These are phyloP conservation scores for Cryptococcus maquisensis DNA, from an alignment of 1,284 basidiomycete species.

Conservation along the genomic window DNA sequence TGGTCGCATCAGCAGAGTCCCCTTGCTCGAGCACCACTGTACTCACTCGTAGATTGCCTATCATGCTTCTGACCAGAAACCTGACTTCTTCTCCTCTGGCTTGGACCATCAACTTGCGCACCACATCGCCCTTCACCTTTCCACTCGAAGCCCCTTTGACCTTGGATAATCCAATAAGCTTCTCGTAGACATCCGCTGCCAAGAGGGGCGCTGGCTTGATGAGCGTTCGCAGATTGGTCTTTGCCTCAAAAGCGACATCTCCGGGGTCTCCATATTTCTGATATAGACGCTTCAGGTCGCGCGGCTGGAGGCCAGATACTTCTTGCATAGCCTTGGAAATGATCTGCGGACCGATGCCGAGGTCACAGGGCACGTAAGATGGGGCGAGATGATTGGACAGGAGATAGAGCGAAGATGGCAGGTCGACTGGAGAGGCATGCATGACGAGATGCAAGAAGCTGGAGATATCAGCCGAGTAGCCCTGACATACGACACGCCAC, in stretches of 20 bases:
- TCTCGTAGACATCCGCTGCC: conserved; percentile 61
- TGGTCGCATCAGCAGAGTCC: conserved; percentile 2
- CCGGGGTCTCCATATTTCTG: conserved; percentile 62
- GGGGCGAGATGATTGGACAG: conserved; percentile 81
- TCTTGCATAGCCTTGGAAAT: conserved; percentile 76
- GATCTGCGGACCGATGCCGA: conserved; percentile 70
- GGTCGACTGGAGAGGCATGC: conserved; percentile 62
- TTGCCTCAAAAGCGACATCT: conserved; percentile 79
- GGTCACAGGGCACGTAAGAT: conserved; percentile 67
- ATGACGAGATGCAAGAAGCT: conserved; percentile 64
- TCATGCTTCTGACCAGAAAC: conserved; percentile 75
- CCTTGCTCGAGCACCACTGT: background rate
- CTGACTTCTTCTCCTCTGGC: conserved; percentile 82
- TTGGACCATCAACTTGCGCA: conserved; percentile 76
- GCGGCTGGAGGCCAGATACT: conserved; percentile 69
- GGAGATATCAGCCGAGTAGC: background rate
- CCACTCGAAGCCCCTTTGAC: conserved; percentile 70
- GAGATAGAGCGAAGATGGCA: conserved; percentile 80
- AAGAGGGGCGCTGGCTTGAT: conserved; percentile 67
- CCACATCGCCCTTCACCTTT: conserved; percentile 70
- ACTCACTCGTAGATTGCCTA: conserved; percentile 70
- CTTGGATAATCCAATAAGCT: conserved; percentile 61
- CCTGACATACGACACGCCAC: conserved; percentile 11
- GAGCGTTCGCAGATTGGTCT: conserved; percentile 70
- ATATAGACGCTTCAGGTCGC: conserved; percentile 60